Evolutionary conservation across 2,329 filamentous ascomycete species (phyloP), one percentile per base, ranked within the genome.

Genomic region (Aspergillus sp.): DNA sequence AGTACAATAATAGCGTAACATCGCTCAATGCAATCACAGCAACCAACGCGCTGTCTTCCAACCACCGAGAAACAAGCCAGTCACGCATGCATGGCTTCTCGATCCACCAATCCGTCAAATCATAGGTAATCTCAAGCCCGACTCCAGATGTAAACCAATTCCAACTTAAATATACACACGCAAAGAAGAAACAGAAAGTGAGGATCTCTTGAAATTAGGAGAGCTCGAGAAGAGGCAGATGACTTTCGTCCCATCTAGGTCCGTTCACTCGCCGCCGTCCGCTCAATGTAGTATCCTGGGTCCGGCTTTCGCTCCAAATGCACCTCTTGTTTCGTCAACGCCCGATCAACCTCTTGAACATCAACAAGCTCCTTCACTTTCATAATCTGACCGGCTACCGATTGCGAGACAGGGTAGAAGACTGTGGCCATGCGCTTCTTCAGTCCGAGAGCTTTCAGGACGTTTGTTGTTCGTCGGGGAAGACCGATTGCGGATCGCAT

Each of bases 361-460:
- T 87, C 84, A 50, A 97, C 91, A 65, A 97, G 82, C 80, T 97
- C 93, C 83, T 97, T 97, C 70, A 97, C 92, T 78, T 90, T 90
- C 84, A 97, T 90, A 73, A 97, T 92, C 82, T 96, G 92, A 74
- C 93, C 93, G 9, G 93, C 93, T 64, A 92, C 88, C 68, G 92
- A 88, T 47, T 89, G 87, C 64, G 86, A 86, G 64, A 96, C 92
- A 43, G 91, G 91, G 79, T 96, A 90, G 83, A 96, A 97, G 72
- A 97, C 93, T 57, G 91, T 94, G 73, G 89, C 89, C 85, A 89
- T 89, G 72, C 93, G 91, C 76, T 91, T 91, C 71, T 89, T 91
- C 66, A 97, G 87, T 60, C 93, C 93, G 63, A 97, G 90, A 19
- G 93, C 91, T 64, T 89, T 85, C 60, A 97, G 90, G 22, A 94